phyloP scores from a whole-genome alignment of 768 basidiomycete genomes.

The Tulasnella sp. region DNA sequence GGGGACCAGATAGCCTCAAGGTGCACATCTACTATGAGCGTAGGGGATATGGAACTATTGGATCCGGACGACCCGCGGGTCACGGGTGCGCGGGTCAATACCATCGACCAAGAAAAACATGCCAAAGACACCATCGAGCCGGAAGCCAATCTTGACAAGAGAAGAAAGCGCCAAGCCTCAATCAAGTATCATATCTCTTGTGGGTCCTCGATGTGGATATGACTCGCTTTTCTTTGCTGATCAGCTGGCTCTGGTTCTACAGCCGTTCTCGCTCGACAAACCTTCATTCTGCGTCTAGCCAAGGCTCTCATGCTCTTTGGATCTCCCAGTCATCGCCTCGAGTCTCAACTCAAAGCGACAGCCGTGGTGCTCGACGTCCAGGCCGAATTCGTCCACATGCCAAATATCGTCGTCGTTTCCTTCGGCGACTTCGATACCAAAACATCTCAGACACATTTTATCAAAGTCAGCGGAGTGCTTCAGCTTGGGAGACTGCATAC shows the following conservation, averaged over 20 bases:
- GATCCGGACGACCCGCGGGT: slow-evolving; percentile 73
- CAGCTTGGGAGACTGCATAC: slow-evolving; percentile 81
- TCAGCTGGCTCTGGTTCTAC: slow-evolving; percentile 30
- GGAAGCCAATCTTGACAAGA: slow-evolving; percentile 61
- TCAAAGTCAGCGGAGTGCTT: slow-evolving; percentile 68
- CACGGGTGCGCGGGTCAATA: slow-evolving; percentile 51
- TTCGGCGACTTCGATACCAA: slow-evolving; percentile 78
- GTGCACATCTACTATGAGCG: slow-evolving; percentile 1
- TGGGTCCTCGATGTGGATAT: slow-evolving; percentile 39
- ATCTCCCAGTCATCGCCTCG: slow-evolving; percentile 89
- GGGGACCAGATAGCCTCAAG: not conserved
- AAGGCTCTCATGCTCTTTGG: slow-evolving; percentile 87
- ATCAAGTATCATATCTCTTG: slow-evolving; percentile 76
- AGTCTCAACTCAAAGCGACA: slow-evolving; percentile 84
- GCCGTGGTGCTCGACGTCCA: slow-evolving; percentile 86
- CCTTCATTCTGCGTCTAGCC: slow-evolving; percentile 81
- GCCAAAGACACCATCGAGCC: slow-evolving; percentile 59
- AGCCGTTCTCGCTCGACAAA: slow-evolving; percentile 78
- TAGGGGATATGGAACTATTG: slow-evolving; percentile 49
- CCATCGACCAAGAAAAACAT: slow-evolving; percentile 53
- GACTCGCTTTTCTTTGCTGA: not conserved
- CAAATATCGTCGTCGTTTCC: slow-evolving; percentile 73
- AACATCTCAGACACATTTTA: slow-evolving; percentile 77
- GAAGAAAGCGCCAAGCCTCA: slow-evolving; percentile 40
- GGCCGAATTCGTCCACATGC: slow-evolving; percentile 86